A percentile compares a stretch with the other conserved stretches of the same genome.
These are phyloP conservation scores for Saccharum hybrid DNA, from an alignment of 202 grass and related monocot genomes.

Conservation along the genomic window DNA sequence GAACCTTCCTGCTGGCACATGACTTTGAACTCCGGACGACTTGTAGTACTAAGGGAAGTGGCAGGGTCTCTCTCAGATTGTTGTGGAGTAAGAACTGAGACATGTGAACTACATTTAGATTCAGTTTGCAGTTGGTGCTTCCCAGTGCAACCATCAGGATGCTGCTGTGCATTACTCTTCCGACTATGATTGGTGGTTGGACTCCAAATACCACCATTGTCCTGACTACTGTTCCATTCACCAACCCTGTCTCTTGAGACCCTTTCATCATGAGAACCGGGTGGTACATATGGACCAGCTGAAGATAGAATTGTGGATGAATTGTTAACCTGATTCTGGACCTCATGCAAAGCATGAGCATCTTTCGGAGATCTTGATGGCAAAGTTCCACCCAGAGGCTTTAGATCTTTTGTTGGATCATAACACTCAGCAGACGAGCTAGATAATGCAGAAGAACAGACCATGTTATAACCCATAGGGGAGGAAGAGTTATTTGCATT, in stretches of 20 bases:
- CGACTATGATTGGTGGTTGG: constrained; percentile 29
- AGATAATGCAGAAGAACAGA: constrained; percentile 49
- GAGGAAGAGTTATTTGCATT: constrained; percentile 43
- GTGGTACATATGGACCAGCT: constrained; percentile 39
- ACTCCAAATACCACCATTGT: constrained; percentile 51
- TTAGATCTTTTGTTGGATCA: constrained; percentile 42
- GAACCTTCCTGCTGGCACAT: constrained; percentile 19
- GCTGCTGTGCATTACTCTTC: constrained; percentile 43
- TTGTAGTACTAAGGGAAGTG: constrained; percentile 28
- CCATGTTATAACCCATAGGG: constrained; percentile 42
- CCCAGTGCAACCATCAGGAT: constrained; percentile 29
- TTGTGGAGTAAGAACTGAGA: constrained; percentile 28
- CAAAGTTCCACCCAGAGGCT: constrained; percentile 42
- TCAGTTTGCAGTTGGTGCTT: constrained; percentile 47
- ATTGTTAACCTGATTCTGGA: constrained; percentile 39
- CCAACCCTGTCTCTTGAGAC: constrained; percentile 38
- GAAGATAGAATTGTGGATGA: constrained; percentile 45
- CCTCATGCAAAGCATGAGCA: constrained; percentile 46
- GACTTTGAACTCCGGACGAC: constrained; percentile 10
- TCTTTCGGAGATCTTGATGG: constrained; percentile 42
- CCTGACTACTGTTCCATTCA: constrained; percentile 44
- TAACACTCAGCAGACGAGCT: constrained; percentile 32
- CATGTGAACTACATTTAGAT: constrained; percentile 37
- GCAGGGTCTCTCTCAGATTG: constrained; percentile 39
- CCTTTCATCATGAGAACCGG: constrained; percentile 46